Conservation (phyloP, 2,329 filamentous ascomycete species). For the Colletotrichum sp. region DNA sequence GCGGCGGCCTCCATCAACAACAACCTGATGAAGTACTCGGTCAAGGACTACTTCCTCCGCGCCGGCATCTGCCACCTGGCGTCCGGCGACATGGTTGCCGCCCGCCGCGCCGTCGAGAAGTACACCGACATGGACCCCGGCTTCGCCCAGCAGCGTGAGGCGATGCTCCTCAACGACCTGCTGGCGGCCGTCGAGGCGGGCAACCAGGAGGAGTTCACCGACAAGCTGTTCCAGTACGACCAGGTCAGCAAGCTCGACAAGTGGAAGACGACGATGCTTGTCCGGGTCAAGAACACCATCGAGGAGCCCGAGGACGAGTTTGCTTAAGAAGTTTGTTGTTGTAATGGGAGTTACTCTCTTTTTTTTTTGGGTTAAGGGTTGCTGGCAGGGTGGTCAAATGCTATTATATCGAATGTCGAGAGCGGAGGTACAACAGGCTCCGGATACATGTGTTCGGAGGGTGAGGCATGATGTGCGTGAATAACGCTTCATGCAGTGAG, state of each 20-base stretch:
- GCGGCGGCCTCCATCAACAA: conserved; percentile 80
- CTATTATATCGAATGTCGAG: background rate
- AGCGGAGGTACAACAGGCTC: background rate
- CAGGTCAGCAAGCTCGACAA: conserved; percentile 93
- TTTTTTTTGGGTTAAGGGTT: background rate
- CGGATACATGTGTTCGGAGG: background rate
- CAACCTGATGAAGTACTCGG: conserved; percentile 90
- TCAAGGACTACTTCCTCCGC: conserved; percentile 96
- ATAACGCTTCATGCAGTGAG: background rate
- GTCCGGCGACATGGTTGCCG: conserved; percentile 75
- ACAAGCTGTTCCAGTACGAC: conserved; percentile 88
- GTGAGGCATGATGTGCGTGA: background rate
- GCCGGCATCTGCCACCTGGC: conserved; percentile 89
- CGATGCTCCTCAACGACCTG: conserved; percentile 81
- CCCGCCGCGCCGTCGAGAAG: conserved; percentile 79
- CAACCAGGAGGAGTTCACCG: conserved; percentile 82
- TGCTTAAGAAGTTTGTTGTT: conserved; percentile 29
- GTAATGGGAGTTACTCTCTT: background rate
- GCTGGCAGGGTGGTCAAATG: background rate
- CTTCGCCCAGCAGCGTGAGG: conserved; percentile 80
- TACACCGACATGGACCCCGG: conserved; percentile 82
- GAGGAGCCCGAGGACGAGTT: conserved; percentile 59
- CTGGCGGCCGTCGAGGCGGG: conserved; percentile 75
- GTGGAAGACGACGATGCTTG: conserved; percentile 90
- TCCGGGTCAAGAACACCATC: conserved; percentile 84